Base-by-base conservation (phyloP, 192 early-diverging fungal species). In the Obelidium mucronatum region DNA sequence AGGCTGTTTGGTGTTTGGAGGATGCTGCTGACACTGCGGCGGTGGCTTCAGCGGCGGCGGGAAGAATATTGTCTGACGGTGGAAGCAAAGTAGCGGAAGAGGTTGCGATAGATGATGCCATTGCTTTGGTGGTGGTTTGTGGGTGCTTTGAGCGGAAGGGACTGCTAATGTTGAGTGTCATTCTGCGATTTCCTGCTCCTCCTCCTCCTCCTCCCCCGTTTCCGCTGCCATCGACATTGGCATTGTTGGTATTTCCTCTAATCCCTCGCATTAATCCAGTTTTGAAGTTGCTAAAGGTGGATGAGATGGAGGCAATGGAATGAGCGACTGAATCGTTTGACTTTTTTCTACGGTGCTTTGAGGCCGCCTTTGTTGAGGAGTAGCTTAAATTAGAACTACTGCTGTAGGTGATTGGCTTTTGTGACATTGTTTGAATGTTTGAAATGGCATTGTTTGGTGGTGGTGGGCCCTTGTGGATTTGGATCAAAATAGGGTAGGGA, bases 401-500 rank as follows among this genome's bases (percentile, higher is more conserved):
- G 33, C 44, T 2, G 30, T n/a, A 36, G 2, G 70, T 72, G 40
- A 74, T 74, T 26, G 56, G 72, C 31, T 60, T 37, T 40, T 74
- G 72, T 22, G 40, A n/a, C 15, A 28, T 34, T 1, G 31, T 40
- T 74, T 74, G 72, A 6, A 74, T 37, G 1, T 6, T 15, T 15
- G 56, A 63, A 13, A 74, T n/a, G n/a, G 51, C 31, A 6, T 8
- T 19, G 22, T 74, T 30, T 17, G 72, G 72, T 51, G 72, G 72
- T 61, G 72, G 56, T 48, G 55, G 59, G 13, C 72, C 72, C 30
- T 74, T 74, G 72, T 74, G 72, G 34, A 74, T 37, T 33, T 74
- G 72, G 19, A 74, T 74, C 39, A 74, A 59, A 37, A 74, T 74
- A 1, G 72, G 60, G 59, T 74, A 74, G n/a, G 72, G 72, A 13